A percentile compares a stretch with the other conserved stretches of the same genome.
Conservation (phyloP, 2,329 filamentous ascomycete genomes). For the Albophoma yamanashiensis region DNA sequence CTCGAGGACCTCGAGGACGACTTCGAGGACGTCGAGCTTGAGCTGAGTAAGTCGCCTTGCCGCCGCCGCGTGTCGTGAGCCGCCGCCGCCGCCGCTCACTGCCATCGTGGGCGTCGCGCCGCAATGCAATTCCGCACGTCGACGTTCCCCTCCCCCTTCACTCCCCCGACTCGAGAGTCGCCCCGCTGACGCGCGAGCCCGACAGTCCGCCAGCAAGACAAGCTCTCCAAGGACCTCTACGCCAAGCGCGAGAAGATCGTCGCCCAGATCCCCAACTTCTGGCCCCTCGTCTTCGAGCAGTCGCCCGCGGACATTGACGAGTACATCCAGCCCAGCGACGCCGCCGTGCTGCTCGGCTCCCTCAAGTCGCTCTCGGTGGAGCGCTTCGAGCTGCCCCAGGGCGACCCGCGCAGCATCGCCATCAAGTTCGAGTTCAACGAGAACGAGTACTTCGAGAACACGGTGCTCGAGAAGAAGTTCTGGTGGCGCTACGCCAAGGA, state of each 20-base stretch:
- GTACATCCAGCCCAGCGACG: constrained; percentile 75
- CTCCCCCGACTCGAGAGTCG: not conserved
- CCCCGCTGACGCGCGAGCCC: not conserved
- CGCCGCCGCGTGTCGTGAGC: not conserved
- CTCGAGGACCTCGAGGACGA: constrained; percentile 72
- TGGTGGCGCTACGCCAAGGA: constrained; percentile 64
- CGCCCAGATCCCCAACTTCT: constrained; percentile 74
- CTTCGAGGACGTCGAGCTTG: constrained; percentile 72
- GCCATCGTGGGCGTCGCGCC: not conserved
- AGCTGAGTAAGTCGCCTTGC: constrained; percentile 57
- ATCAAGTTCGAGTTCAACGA: constrained; percentile 69
- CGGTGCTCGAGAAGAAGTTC: constrained; percentile 80
- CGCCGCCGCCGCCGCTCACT: not conserved
- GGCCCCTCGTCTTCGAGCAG: constrained; percentile 87
- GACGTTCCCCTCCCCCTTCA: too few relatives aligned
- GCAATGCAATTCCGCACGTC: too few relatives aligned
- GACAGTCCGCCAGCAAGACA: constrained; percentile 62
- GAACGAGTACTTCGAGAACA: constrained; percentile 76
- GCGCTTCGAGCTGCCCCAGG: constrained; percentile 67
- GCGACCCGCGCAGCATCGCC: constrained; percentile 70
- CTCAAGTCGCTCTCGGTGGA: constrained; percentile 62
- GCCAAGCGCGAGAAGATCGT: constrained; percentile 63
- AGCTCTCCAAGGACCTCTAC: constrained; percentile 61
- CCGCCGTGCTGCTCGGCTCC: constrained; percentile 55
- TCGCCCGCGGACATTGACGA: constrained; percentile 78